These are phyloP conservation scores for Aspergillus eucalypticola DNA, from an alignment of 2,329 filamentous ascomycete species.

Conservation along the genomic window DNA sequence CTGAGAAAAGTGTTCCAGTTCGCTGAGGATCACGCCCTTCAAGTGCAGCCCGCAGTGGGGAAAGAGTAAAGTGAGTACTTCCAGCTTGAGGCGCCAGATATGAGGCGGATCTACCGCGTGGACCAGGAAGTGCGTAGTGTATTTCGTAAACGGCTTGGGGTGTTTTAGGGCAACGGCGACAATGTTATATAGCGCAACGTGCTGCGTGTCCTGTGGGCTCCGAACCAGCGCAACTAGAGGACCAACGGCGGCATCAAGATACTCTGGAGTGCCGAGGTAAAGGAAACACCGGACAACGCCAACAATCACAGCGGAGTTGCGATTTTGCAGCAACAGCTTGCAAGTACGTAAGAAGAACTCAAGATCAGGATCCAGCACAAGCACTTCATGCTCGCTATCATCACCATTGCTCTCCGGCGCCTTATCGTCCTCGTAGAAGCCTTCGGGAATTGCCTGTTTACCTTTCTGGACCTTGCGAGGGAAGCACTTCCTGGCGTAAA, in stretches of 20 bases:
- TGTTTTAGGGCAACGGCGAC: constrained; percentile 81
- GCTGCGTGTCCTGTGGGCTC: constrained; percentile 81
- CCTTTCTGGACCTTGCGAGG: constrained; percentile 65
- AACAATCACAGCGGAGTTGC: constrained; percentile 89
- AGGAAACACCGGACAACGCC: constrained; percentile 83
- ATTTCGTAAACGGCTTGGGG: constrained; percentile 80
- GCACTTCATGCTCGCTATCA: constrained; percentile 56
- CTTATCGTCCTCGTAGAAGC: constrained; percentile 70
- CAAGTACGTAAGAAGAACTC: constrained; percentile 77
- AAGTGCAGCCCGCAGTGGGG: constrained; percentile 73
- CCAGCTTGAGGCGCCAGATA: constrained; percentile 89
- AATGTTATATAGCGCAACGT: constrained; percentile 89
- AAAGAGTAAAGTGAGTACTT: constrained; percentile 87
- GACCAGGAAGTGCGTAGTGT: constrained; percentile 86
- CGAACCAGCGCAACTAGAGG: constrained; percentile 84
- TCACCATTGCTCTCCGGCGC: constrained; percentile 41
- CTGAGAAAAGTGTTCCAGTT: constrained; percentile 89
- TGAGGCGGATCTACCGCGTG: constrained; percentile 74
- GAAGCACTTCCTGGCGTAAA: constrained; percentile 86
- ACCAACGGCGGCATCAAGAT: constrained; percentile 74
- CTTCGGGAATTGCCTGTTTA: constrained; percentile 58
- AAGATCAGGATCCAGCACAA: constrained; percentile 75
- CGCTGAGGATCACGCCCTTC: constrained; percentile 85
- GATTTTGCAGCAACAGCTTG: constrained; percentile 82
- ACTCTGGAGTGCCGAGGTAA: constrained; percentile 76